phyloP scores from a whole-genome alignment of 768 basidiomycete genomes.

The Pisolithus orientalis region DNA sequence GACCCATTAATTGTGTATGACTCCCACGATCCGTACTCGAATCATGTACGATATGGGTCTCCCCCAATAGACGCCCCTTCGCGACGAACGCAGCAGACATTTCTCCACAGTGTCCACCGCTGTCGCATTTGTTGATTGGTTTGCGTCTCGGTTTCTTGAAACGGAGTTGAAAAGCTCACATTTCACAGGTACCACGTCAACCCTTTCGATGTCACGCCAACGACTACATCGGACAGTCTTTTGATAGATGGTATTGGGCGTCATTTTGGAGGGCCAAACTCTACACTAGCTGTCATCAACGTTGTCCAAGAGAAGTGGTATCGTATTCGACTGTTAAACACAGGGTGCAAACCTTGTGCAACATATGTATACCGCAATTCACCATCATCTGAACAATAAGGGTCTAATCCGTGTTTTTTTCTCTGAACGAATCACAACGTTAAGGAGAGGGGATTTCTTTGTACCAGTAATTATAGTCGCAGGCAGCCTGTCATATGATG shows the following conservation, averaged over 20 bases:
- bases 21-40: conserved; percentile 18
- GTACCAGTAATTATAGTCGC: too few species aligned
- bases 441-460: too few species aligned
- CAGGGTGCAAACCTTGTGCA: conserved; percentile 23
- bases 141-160: not conserved
- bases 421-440: too few species aligned
- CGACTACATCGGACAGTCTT: conserved; percentile 22
- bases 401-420: not conserved
- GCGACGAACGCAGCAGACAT: not conserved
- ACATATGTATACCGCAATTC: not conserved
- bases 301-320: conserved; percentile 31
- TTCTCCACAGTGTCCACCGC: conserved; percentile 24
- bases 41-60: conserved; percentile 30
- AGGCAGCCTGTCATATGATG: too few species aligned
- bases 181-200: conserved; percentile 7
- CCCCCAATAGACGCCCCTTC: not conserved
- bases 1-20: conserved; percentile 37
- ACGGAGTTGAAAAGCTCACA: not conserved
- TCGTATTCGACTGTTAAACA: conserved; percentile 31
- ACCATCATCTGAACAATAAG: conserved; percentile 1
- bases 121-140: conserved; percentile 33
- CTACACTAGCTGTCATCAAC: conserved; percentile 25
- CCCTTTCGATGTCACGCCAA: not conserved
- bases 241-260: conserved; percentile 37
- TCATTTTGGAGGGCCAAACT: conserved; percentile 13